These are phyloP conservation scores for Geosmithia morbida DNA, from an alignment of 2,329 filamentous ascomycete genomes.

Conservation along the genomic window DNA sequence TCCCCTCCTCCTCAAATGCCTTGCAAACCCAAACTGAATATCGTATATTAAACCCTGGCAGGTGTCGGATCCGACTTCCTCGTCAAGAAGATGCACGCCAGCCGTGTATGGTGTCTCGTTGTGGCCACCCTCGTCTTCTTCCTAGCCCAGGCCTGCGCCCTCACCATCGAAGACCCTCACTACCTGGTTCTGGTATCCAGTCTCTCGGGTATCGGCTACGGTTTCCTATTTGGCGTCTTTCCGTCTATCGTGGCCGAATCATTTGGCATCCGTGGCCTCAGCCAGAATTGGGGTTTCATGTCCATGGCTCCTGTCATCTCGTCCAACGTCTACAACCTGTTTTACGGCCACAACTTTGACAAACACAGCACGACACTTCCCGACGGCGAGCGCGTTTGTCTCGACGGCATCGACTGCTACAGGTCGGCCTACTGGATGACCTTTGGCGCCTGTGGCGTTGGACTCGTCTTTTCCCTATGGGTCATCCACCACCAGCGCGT, in stretches of 20 bases:
- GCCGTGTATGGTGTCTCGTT: constrained; percentile 83
- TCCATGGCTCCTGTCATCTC: constrained; percentile 77
- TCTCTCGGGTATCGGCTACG: constrained; percentile 79
- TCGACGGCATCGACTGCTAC: constrained; percentile 70
- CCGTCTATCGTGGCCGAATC: constrained; percentile 80
- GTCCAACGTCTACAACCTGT: constrained; percentile 83
- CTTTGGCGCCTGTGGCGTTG: constrained; percentile 53
- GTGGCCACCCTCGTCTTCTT: constrained; percentile 66
- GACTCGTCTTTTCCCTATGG: constrained; percentile 55
- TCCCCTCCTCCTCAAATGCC: neutral
- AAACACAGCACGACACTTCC: constrained; percentile 55
- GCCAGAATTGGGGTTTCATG: constrained; percentile 95
- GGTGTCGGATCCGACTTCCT: constrained; percentile 86
- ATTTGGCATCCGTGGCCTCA: constrained; percentile 79
- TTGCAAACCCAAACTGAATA: constrained; percentile 3
- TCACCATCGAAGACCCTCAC: constrained; percentile 63
- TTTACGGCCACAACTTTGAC: constrained; percentile 80
- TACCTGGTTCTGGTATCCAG: constrained; percentile 65
- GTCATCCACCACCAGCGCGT: constrained; percentile 47
- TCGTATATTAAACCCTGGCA: constrained; percentile 10
- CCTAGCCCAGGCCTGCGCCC: constrained; percentile 61
- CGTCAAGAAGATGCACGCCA: constrained; percentile 65
- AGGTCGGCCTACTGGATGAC: constrained; percentile 68
- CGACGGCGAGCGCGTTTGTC: constrained; percentile 59
- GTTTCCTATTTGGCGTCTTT: constrained; percentile 86